Percentiles rank a stretch among this genome's conserved stretches.
Conservation (phyloP, 2,329 filamentous ascomycete species). For the Neurospora crassa region DNA sequence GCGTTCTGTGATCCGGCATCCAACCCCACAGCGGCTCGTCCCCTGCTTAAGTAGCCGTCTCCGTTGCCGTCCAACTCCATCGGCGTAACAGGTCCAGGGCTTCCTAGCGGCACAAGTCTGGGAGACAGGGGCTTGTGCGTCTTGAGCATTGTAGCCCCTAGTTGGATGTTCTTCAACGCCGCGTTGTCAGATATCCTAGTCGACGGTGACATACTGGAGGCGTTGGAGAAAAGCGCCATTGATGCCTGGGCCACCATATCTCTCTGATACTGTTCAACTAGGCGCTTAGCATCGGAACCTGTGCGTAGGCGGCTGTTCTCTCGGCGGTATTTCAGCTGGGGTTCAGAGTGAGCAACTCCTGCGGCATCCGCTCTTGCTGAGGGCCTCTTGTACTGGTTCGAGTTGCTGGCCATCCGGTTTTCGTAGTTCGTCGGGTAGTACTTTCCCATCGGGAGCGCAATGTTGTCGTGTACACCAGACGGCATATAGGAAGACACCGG, state of each 20-base stretch:
- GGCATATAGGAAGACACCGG: conserved; percentile 43
- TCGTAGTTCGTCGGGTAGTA: conserved; percentile 57
- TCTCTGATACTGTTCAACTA: conserved; percentile 48
- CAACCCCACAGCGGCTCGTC: background rate
- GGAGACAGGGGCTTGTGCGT: conserved; percentile 40
- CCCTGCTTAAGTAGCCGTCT: conserved; percentile 27
- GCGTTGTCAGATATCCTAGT: conserved; percentile 13
- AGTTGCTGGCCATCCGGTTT: conserved; percentile 21
- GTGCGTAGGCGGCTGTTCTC: conserved; percentile 25
- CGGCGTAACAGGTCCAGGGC: conserved; percentile 51
- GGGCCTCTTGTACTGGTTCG: conserved; percentile 8
- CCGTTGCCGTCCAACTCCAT: conserved; percentile 43
- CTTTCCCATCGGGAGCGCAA: conserved; percentile 46
- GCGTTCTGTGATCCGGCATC: background rate
- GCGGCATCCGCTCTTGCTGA: conserved; percentile 15
- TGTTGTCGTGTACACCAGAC: conserved; percentile 34
- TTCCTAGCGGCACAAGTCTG: conserved; percentile 42
- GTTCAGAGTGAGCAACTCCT: conserved; percentile 25
- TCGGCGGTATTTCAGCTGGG: conserved; percentile 20
- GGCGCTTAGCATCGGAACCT: conserved; percentile 39
- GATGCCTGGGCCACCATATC: conserved; percentile 52
- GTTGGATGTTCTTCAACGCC: conserved; percentile 28
- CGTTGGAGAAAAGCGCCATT: conserved; percentile 24
- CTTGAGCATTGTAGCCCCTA: conserved; percentile 22
- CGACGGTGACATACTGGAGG: conserved; percentile 14